Evolutionary conservation across 2,329 filamentous ascomycete genomes (phyloP), one percentile per base, ranked within the genome.

Genomic region (Ascochyta pisi): DNA sequence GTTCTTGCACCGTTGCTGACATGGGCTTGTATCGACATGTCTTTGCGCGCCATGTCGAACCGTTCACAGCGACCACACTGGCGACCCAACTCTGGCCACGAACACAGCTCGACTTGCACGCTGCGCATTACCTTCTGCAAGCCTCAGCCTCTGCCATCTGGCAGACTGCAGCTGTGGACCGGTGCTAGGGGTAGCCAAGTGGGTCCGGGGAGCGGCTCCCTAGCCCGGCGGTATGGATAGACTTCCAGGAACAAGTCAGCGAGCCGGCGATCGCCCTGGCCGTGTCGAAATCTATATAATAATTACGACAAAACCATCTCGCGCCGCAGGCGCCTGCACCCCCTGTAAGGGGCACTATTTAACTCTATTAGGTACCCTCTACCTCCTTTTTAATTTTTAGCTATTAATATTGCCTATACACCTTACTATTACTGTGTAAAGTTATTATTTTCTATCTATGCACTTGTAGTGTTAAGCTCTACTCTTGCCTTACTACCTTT

Each of bases 141-240:
- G 47, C 16, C 41, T 35, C 41, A 16, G 47, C 16, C 41, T 35
- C 37, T 43, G 53, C 26, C 38, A 54, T 48, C 51, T 58, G 47
- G 57, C 50, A 58, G 57, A 53, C 55, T 65, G 61, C 61, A 67
- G 45, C 49, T 63, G 63, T 60, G 63, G 61, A 48, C 47, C 63
- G 43, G 59, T 31, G 46, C 61, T 63, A 66, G 49, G 19, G 19
- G 35, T 35, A 38, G 48, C 45, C 33, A 54, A 51, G 69, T 70
- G 71, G 73, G 69, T 73, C 72, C 71, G 73, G 73, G 73, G 72
- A 73, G 66, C 65, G 48, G 64, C 66, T 67, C 67, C 65, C 63
- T 63, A 60, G 65, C 63, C 69, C 73, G 72, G 57, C 68, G 58
- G 64, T 65, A 61, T 68, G 72, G 69, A 65, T 67, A 50, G 52